These are phyloP conservation scores for Phytophthora europaea DNA, from an alignment of 352 stramenopile genomes.

Conservation along the genomic window DNA sequence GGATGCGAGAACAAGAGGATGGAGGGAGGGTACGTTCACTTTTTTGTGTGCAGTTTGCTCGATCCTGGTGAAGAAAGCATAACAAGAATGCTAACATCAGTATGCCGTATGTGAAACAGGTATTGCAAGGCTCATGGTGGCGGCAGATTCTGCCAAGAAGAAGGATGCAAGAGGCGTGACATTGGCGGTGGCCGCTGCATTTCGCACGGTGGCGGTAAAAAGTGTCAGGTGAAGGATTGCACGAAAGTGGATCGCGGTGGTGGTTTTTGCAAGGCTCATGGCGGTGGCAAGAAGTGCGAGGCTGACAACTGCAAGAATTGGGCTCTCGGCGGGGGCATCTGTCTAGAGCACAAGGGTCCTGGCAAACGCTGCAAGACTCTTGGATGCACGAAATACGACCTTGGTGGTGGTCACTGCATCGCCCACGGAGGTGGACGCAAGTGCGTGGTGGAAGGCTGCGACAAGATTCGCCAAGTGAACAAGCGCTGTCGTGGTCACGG, in stretches of 20 bases:
- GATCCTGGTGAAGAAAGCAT: neutral
- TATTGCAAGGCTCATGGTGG: constrained; percentile 90
- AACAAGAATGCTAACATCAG: neutral
- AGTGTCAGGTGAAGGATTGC: constrained; percentile 75
- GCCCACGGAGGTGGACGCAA: constrained; percentile 85
- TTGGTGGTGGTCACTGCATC: constrained; percentile 88
- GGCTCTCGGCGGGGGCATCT: constrained; percentile 84
- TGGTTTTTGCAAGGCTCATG: constrained; percentile 85
- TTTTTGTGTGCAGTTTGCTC: neutral
- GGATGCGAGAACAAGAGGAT: constrained; percentile 88
- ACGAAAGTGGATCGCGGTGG: constrained; percentile 85
- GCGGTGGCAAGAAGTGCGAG: constrained; percentile 89
- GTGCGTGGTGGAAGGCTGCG: constrained; percentile 85
- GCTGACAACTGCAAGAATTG: constrained; percentile 81
- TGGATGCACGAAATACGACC: constrained; percentile 84
- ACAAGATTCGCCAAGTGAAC: constrained; percentile 89
- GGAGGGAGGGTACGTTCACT: constrained; percentile 63
- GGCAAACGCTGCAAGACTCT: constrained; percentile 85
- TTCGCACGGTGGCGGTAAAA: constrained; percentile 88
- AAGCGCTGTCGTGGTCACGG: constrained; percentile 87
- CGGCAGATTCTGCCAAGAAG: constrained; percentile 78
- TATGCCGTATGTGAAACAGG: constrained; percentile 32
- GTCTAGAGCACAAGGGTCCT: constrained; percentile 78
- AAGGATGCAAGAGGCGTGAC: constrained; percentile 83
- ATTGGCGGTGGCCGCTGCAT: constrained; percentile 91